A percentile compares a stretch with the other conserved stretches of the same genome.
Conservation (phyloP, 2,329 filamentous ascomycete genomes). For the Beauveria bassiana region DNA sequence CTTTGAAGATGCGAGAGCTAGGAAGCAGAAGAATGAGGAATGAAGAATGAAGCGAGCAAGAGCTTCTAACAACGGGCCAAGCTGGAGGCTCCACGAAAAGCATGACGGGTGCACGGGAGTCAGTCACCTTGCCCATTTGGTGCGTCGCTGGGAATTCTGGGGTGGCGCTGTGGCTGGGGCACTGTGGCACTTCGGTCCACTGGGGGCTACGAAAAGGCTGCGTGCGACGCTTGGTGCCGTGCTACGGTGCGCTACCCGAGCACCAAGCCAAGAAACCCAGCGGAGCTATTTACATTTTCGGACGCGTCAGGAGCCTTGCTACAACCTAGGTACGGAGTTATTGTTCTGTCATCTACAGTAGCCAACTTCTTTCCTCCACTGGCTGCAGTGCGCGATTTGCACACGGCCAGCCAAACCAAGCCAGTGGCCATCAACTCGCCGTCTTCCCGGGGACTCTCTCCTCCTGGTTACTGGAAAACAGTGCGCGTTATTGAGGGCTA, state of each 20-base stretch:
- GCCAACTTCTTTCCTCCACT: not conserved
- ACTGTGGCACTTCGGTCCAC: not conserved
- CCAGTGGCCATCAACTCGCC: not conserved
- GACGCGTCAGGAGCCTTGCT: slow-evolving; percentile 1
- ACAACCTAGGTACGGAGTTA: not conserved
- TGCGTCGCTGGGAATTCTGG: not conserved
- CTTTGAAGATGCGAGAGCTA: slow-evolving; percentile 20
- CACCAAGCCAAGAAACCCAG: not conserved
- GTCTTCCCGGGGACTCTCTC: not conserved
- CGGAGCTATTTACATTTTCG: slow-evolving; percentile 2
- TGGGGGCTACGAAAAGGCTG: not conserved
- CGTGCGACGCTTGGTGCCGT: not conserved
- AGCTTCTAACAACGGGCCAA: not conserved
- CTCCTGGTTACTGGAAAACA: not conserved
- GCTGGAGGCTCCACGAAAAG: slow-evolving; percentile 12
- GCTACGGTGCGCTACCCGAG: no score
- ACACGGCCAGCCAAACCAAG: not conserved
- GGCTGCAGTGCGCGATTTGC: not conserved
- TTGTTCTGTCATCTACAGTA: not conserved
- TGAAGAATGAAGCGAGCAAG: slow-evolving; percentile 12
- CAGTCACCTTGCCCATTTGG: slow-evolving; percentile 8
- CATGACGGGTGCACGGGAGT: slow-evolving; percentile 9
- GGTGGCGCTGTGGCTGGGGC: not conserved
- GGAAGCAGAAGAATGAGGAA: slow-evolving; percentile 13
- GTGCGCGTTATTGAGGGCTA: not conserved